Evolutionary conservation across 2,329 filamentous ascomycete genomes (phyloP).

Genomic region (Tolypocladium nubicola): DNA sequence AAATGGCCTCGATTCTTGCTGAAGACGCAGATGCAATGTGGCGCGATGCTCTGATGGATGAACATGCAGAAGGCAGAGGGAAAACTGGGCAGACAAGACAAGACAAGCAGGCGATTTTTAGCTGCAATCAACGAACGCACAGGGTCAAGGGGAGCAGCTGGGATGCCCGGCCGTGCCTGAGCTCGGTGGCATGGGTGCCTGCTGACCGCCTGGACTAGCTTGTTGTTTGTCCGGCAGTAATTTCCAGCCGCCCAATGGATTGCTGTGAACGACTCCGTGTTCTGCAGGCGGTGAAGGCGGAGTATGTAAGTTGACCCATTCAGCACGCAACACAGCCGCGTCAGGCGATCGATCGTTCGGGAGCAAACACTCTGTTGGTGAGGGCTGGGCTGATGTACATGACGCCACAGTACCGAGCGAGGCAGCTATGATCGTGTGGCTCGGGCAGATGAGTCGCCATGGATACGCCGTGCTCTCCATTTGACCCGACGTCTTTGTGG

Average conservation of each 20-base stretch:
- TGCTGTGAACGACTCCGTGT: neutral
- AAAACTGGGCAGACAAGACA: neutral
- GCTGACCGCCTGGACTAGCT: slow-evolving; percentile 1
- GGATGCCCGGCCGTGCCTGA: neutral
- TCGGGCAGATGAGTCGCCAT: neutral
- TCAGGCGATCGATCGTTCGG: neutral
- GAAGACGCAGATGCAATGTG: neutral
- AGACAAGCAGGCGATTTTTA: neutral
- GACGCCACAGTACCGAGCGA: neutral
- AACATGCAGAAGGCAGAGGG: neutral
- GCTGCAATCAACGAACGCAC: neutral
- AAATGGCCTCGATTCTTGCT: neutral
- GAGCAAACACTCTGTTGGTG: neutral
- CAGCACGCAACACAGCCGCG: neutral
- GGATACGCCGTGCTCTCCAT: neutral
- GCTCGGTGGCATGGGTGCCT: neutral
- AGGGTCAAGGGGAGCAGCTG: neutral
- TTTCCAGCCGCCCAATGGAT: slow-evolving; percentile 1
- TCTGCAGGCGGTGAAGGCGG: neutral
- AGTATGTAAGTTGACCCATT: neutral
- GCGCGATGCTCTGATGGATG: neutral
- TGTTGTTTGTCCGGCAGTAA: slow-evolving; percentile 3
- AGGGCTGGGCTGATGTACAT: neutral
- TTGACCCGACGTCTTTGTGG: neutral
- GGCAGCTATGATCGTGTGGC: too few species aligned